Evolutionary conservation across 306 rosid species (phyloP), one percentile per base, ranked within the genome.

Genomic region (Pyrus communis): DNA sequence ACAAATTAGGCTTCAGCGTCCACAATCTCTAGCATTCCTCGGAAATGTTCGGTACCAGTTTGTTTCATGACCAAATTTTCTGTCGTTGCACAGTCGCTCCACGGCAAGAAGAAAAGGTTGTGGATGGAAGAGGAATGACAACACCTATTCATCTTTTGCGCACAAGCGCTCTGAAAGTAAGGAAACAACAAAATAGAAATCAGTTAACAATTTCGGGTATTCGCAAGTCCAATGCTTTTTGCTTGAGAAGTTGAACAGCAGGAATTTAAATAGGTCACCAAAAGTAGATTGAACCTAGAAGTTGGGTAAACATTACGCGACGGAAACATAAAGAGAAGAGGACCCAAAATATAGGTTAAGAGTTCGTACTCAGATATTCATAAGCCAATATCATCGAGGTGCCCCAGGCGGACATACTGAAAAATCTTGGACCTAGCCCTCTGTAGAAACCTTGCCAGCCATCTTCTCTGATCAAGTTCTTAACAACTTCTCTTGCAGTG

Each of bases 351-450:
- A 21, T 65, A 77, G 40, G 70, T 71, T 71, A 78, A 80, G 78
- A 77, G 78, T 78, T 73, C 70, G 65, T 91, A 94, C 98, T 94
- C 72, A 91, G 85, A 80, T 94, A 94, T 85, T 94, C 98, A 77
- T 94, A 94, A 69, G 93, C 67, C 86, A 94, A 65, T 69, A 94
- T 89, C 98, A 94, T 91, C 31, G 98, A 94, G 59, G 98, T 94
- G 58, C 98, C 98, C 98, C 97, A 94, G 4, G 93, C 93, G 1
- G 98, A 94, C 93, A 85, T 87, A 86, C 98, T 94, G 87, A 94
- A 78, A 81, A 94, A 91, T 82, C 98, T 88, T 81, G 98, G 98
- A 79, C 96, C 97, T 80, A 94, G 75, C 19, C 98, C 98, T 83
- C 90, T 90, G 73, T 94, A 94, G 21, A 94, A 81, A 60, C 98